phyloP scores from a whole-genome alignment of 768 basidiomycete genomes.

The Agaricus sinodeliciosus region DNA sequence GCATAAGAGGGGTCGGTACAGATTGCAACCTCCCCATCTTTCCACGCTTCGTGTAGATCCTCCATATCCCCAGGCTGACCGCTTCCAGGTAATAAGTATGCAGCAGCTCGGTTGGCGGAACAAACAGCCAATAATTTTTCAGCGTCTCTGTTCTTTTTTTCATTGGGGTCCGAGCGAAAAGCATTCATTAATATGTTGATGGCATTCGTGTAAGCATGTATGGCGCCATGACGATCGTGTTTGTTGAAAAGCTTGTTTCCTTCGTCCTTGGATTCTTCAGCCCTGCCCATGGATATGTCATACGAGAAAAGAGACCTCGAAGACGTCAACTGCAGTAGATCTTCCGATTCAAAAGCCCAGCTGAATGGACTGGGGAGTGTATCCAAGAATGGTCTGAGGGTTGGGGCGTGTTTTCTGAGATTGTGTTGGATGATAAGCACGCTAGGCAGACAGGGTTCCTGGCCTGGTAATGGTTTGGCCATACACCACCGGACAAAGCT shows the following conservation, averaged over 20 bases:
- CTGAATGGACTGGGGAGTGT: conserved; percentile 10
- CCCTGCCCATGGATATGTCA: conserved; percentile 2
- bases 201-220: conserved; percentile 6
- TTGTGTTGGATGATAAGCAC: conserved; percentile 10
- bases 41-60: conserved; percentile 9
- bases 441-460: conserved; percentile 10
- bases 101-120: conserved; percentile 4
- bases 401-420: conserved; percentile 10
- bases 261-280: not conserved
- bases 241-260: conserved; percentile 5
- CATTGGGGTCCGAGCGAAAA: conserved; percentile 4
- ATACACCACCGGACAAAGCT: conserved; percentile 15
- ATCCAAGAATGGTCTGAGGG: conserved; percentile 15
- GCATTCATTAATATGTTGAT: conserved; percentile 11
- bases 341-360: conserved; percentile 10
- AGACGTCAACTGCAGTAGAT: not conserved
- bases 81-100: not conserved
- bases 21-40: conserved; percentile 11
- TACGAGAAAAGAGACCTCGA: conserved; percentile 2
- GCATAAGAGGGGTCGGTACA: conserved; percentile 9
- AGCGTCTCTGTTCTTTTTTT: conserved; percentile 4
- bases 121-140: conserved; percentile 9
- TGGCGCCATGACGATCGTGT: conserved; percentile 3
- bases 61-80: not conserved
- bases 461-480: conserved; percentile 11